Evolutionary conservation across 371 early-diverging fungal species (phyloP).

Genomic region (Choanephora cucurbitarum): DNA sequence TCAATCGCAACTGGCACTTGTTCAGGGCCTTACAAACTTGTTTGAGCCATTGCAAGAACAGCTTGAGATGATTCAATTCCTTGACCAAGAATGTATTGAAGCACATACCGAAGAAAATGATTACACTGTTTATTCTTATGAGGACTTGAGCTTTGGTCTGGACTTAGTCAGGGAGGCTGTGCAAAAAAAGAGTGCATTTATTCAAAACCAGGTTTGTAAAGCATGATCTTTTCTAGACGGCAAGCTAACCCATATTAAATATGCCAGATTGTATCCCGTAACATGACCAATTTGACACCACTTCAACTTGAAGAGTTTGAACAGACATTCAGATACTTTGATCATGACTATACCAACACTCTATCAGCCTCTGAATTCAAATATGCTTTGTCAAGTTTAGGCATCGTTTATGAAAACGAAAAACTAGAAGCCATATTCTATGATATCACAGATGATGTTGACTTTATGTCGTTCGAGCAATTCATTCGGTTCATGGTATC

Average conservation of each 20-base stretch:
- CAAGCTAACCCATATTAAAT: neutral
- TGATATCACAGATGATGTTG: constrained; percentile 60
- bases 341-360: constrained; percentile 76
- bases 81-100: constrained; percentile 74
- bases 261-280: constrained; percentile 77
- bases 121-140: constrained; percentile 86
- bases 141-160: constrained; percentile 87
- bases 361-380: constrained; percentile 80
- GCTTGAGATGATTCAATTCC: constrained; percentile 58
- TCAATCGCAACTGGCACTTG: constrained; percentile 70
- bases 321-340: constrained; percentile 87
- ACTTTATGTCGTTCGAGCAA: constrained; percentile 81
- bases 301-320: constrained; percentile 93
- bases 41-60: constrained; percentile 56
- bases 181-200: constrained; percentile 85
- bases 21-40: constrained; percentile 40
- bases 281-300: constrained; percentile 90
- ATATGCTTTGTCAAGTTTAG: constrained; percentile 85
- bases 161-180: constrained; percentile 76
- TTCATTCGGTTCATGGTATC: constrained; percentile 87
- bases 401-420: constrained; percentile 76
- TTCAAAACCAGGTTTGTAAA: constrained; percentile 81
- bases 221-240: neutral
- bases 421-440: constrained; percentile 71
- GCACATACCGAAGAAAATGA: constrained; percentile 94